Conservation (phyloP, 2,329 filamentous ascomycete species). For the Fusarium lateritium region DNA sequence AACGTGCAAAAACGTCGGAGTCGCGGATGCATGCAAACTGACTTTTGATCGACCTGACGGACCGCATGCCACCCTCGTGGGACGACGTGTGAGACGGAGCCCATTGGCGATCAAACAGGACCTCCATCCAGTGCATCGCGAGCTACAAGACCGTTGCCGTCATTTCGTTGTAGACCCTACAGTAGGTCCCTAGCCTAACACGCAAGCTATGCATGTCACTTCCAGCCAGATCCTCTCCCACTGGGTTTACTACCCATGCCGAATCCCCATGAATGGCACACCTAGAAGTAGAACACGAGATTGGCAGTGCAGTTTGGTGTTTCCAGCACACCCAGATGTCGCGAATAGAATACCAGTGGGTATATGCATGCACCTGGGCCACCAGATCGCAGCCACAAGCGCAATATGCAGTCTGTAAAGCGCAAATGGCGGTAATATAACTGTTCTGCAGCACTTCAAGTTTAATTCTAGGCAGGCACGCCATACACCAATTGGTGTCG, state of each 20-base stretch:
- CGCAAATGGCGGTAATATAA: slow-evolving; percentile 16
- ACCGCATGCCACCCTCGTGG: slow-evolving; percentile 20
- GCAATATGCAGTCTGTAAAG: background rate
- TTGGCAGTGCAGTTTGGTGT: slow-evolving; percentile 2
- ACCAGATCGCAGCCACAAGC: background rate
- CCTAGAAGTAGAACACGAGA: background rate
- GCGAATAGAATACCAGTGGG: background rate
- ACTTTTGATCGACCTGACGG: slow-evolving; percentile 29
- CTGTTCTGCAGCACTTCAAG: background rate
- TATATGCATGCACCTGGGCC: background rate
- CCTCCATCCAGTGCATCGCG: slow-evolving; percentile 4
- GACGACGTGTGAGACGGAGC: slow-evolving; percentile 8
- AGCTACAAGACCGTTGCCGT: slow-evolving; percentile 24
- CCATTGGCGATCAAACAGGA: slow-evolving; percentile 15
- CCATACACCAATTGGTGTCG: background rate
- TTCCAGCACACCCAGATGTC: background rate
- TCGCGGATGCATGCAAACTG: slow-evolving; percentile 35
- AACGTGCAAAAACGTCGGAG: slow-evolving; percentile 21
- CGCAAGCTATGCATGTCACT: slow-evolving; percentile 40
- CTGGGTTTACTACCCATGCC: slow-evolving; percentile 11
- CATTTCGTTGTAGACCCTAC: slow-evolving; percentile 22
- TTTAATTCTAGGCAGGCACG: slow-evolving; percentile 3
- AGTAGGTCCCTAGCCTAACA: slow-evolving; percentile 5
- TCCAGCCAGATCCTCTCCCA: slow-evolving; percentile 9
- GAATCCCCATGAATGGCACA: background rate